A percentile compares a stretch with the other conserved stretches of the same genome.
Evolutionary conservation across 2,329 filamentous ascomycete species (phyloP).

Genomic region (Chaetomium strumarium): DNA sequence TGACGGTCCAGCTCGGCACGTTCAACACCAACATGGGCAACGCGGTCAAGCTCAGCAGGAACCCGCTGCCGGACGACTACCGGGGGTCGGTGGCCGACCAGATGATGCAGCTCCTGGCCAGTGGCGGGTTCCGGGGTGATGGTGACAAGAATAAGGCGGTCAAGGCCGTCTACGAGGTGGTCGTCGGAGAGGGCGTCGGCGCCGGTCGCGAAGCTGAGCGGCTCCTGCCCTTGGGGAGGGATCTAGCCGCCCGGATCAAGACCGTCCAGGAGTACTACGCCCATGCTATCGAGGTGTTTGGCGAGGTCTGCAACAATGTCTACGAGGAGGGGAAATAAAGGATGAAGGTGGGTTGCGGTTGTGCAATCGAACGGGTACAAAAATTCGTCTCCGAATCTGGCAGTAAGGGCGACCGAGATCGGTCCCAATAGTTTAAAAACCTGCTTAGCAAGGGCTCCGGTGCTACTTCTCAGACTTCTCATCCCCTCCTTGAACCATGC

Average conservation of each 20-base stretch:
- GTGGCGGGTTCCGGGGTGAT: background rate
- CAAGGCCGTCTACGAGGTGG: background rate
- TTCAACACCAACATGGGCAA: background rate
- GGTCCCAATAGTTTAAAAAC: too few species aligned
- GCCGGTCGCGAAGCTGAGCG: background rate
- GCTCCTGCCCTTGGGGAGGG: background rate
- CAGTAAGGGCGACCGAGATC: too few species aligned
- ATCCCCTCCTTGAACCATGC: too few species aligned
- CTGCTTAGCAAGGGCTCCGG: too few species aligned
- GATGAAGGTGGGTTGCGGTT: too few species aligned
- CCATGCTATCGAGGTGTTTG: background rate
- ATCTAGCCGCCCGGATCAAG: background rate
- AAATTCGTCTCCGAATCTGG: too few species aligned
- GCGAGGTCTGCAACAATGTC: background rate
- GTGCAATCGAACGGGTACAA: too few species aligned
- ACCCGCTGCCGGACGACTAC: background rate
- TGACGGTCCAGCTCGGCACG: background rate
- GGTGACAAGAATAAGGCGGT: background rate
- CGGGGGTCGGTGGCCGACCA: background rate
- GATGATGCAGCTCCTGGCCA: background rate
- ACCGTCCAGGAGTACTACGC: background rate
- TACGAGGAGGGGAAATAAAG: background rate
- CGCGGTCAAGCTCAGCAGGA: background rate
- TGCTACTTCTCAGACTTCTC: too few species aligned
- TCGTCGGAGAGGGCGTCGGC: background rate